Percentiles rank a stretch among this genome's conserved stretches.
phyloP scores from a whole-genome alignment of 2,329 filamentous ascomycete species.

The Leptographium galeiforme region DNA sequence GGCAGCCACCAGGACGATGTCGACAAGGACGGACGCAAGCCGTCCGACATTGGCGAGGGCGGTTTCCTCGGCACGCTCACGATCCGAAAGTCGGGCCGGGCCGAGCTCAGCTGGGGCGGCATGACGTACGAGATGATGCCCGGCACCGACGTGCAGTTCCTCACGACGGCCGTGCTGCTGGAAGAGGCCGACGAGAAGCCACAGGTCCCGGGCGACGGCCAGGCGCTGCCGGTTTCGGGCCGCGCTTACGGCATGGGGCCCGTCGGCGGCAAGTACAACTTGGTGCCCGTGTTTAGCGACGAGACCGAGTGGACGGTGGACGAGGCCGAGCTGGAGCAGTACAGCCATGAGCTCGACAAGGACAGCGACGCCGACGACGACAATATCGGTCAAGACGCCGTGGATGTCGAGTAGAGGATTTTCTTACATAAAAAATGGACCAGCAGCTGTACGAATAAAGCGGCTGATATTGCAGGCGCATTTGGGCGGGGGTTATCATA shows the following conservation, averaged over 20 bases:
- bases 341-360: background rate
- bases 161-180: slow-evolving; percentile 45
- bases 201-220: slow-evolving; percentile 21
- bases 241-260: slow-evolving; percentile 48
- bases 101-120: slow-evolving; percentile 51
- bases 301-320: slow-evolving; percentile 38
- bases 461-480: too few species aligned
- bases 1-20: slow-evolving; percentile 13
- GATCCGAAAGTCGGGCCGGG: slow-evolving; percentile 47
- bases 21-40: slow-evolving; percentile 15
- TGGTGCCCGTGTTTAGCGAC: slow-evolving; percentile 44
- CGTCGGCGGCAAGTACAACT: slow-evolving; percentile 47
- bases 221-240: background rate
- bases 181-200: slow-evolving; percentile 41
- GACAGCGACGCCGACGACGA: background rate
- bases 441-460: too few species aligned
- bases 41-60: slow-evolving; percentile 19
- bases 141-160: slow-evolving; percentile 35
- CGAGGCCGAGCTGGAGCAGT: slow-evolving; percentile 6
- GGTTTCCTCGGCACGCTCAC: slow-evolving; percentile 48
- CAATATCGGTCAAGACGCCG: background rate
- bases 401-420: background rate
- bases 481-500: too few species aligned
- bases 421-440: too few species aligned
- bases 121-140: slow-evolving; percentile 39